Conservation (phyloP, 495 filamentous ascomycete species). For the Podospora bellae-mahoneyi region DNA sequence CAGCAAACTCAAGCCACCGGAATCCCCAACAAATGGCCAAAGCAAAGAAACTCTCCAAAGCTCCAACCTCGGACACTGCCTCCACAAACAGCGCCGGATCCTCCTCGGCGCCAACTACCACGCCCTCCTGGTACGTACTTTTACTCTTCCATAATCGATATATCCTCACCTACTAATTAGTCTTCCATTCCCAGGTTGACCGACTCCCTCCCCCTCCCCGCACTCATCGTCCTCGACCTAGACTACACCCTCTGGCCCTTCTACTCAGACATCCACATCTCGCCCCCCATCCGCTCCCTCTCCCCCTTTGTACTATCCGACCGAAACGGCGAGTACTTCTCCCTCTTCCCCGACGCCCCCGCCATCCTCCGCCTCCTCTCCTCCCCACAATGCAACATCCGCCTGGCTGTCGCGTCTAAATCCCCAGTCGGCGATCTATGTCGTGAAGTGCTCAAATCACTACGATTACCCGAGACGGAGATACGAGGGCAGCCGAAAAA, state of each 20-base stretch:
- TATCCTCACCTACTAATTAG: constrained; percentile 10
- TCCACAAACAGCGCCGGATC: background rate
- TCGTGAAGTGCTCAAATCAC: constrained; percentile 70
- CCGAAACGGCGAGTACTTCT: constrained; percentile 70
- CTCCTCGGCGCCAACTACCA: constrained; percentile 21
- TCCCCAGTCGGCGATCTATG: constrained; percentile 78
- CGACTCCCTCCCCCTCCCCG: constrained; percentile 79
- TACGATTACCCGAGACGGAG: constrained; percentile 51
- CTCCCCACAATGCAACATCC: constrained; percentile 41
- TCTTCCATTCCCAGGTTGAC: constrained; percentile 45
- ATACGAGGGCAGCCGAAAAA: constrained; percentile 44
- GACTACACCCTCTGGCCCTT: constrained; percentile 98
- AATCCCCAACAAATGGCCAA: constrained; percentile 17
- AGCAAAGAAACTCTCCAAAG: constrained; percentile 16
- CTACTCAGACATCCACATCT: constrained; percentile 93
- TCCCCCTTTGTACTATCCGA: constrained; percentile 51
- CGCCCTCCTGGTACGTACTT: background rate
- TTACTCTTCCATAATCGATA: background rate
- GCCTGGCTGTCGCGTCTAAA: constrained; percentile 75
- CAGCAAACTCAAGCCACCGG: background rate
- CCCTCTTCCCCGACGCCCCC: constrained; percentile 78
- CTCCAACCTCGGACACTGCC: constrained; percentile 17
- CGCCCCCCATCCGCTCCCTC: constrained; percentile 67
- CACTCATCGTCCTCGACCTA: constrained; percentile 85
- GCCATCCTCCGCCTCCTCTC: constrained; percentile 62